Evolutionary conservation across 495 filamentous ascomycete species (phyloP), one percentile per base, ranked within the genome.

Genomic region (Hypoxylon fragiforme): DNA sequence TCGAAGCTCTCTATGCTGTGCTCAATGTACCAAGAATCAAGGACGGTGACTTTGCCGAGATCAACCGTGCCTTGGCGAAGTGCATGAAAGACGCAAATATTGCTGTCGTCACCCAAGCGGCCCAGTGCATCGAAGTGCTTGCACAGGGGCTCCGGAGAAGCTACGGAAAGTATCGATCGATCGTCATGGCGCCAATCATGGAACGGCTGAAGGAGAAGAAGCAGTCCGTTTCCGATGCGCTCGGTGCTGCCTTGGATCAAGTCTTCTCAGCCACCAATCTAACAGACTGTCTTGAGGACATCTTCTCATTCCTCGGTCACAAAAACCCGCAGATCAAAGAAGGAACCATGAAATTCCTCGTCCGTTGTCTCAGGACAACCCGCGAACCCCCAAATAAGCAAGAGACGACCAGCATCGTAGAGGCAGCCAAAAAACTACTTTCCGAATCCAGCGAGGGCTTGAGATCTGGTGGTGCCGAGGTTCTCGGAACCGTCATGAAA

Each of bases 71-170:
- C 3, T 73, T 97, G 36, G 94, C 94, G 20, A 97, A 97, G 68
- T 89, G 82, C 61, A 97, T 97, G 92, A 97, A 97, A 69, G 95
- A 99, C 65, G 94, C 95, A 40, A 99, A 99, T 64, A 86, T 99
- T 63, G 89, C 89, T 6, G 94, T 97, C 35, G 95, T 95, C 22
- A 92, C 89, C 1, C 85, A 91, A 38, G 94, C 95, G 7, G 92
- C 92, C 13, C 94, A 97, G 65, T 97, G 94, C 68, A 86, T 96
- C 30, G 92, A 97, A 57, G 75, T 88, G 7, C 73, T 97, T n/a
- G 94, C 92, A 8, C 95, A 90, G 66, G 95, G 95, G 13, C 67
- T 97, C 42, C 83, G 90, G 28, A 85, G 80, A 51, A 74, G 80
- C 13, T 97, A 95, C 67, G 74, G 74, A 47, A 96, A 90, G 69